Base-by-base conservation (phyloP, 2,329 filamentous ascomycete genomes). In the Aspergillus alliaceus region DNA sequence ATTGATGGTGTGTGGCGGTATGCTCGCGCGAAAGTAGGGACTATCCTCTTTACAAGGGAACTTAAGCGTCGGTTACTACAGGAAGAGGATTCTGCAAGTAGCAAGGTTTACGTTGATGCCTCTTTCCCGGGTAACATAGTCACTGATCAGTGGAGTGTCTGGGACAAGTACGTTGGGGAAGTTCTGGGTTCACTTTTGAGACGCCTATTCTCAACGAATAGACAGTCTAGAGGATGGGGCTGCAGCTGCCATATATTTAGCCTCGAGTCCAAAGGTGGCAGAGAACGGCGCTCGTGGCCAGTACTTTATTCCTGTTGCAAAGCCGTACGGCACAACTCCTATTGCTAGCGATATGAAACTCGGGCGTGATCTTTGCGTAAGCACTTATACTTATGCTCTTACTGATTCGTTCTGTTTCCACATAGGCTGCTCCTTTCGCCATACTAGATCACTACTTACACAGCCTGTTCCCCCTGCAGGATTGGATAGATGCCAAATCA, bases 251-350 rank as follows among this genome's bases (percentile, higher is more conserved):
- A 44, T 74, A 31, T 74, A 66, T 62, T 57, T 73, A 31, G 66
- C 66, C 18, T 49, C 70, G 12, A 69, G 65, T 54, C 49, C 47
- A 1, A 64, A 68, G 14, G 60, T 74, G 6, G 51, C 42, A 12
- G 56, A 59, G 18, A 51, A 59, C 18, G 52, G 66, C 11, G 32
- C 62, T 15, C 65, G 65, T 31, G 75, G 73, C 1, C 63, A 62
- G 40, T 77, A 75, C 52, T 78, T 76, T 50, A 67, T 75, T 42
- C 75, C 75, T 8, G 67, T 76, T 37, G 74, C 69, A 5, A 66
- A 60, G n/a, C 54, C 59, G 32, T 65, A 63, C 46, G 58, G 63
- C 44, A 64, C 66, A 12, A 72, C 66, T 42, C 40, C 44, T 22
- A 54, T 68, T 47, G 66, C 66, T 14, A 56, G 67, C 48, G 66